These are phyloP conservation scores for Clonostachys byssicola DNA, from an alignment of 2,329 filamentous ascomycete species.

Conservation along the genomic window DNA sequence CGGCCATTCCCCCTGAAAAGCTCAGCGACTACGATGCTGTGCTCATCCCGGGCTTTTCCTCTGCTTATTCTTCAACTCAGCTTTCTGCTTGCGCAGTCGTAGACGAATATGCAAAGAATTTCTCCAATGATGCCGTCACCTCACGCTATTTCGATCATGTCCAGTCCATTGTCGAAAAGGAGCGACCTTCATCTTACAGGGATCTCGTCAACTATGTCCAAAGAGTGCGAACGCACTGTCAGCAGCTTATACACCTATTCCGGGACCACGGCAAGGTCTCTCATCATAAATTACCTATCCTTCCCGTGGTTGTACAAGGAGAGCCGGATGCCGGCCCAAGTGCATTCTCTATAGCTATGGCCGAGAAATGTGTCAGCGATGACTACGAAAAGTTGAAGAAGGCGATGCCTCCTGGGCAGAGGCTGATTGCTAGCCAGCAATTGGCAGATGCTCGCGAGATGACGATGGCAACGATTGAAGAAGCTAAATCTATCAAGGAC, in stretches of 20 bases:
- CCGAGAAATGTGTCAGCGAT: conserved; percentile 79
- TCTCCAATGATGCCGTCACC: conserved; percentile 30
- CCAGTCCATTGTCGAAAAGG: conserved; percentile 73
- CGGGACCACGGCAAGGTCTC: conserved; percentile 83
- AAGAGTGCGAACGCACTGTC: conserved; percentile 85
- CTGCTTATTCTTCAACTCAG: conserved; percentile 79
- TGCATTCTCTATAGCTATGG: conserved; percentile 84
- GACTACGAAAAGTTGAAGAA: conserved; percentile 90
- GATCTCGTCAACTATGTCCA: conserved; percentile 89
- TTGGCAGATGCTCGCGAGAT: conserved; percentile 73
- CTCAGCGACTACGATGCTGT: conserved; percentile 61
- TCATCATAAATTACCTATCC: conserved; percentile 66
- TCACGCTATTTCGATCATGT: conserved; percentile 59
- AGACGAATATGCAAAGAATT: conserved; percentile 78
- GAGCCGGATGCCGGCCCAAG: conserved; percentile 87
- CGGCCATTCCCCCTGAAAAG: conserved; percentile 62
- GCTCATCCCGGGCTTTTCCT: conserved; percentile 64
- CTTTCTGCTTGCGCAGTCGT: conserved; percentile 78
- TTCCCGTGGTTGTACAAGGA: conserved; percentile 91
- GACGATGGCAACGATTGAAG: conserved; percentile 68
- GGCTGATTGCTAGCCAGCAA: conserved; percentile 76
- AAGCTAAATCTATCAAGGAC: conserved; percentile 75
- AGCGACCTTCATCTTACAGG: conserved; percentile 77
- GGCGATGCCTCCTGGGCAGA: conserved; percentile 80
- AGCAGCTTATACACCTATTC: conserved; percentile 86